phyloP scores from a whole-genome alignment of 345 rosid species.

The Rubroshorea leprosula region DNA sequence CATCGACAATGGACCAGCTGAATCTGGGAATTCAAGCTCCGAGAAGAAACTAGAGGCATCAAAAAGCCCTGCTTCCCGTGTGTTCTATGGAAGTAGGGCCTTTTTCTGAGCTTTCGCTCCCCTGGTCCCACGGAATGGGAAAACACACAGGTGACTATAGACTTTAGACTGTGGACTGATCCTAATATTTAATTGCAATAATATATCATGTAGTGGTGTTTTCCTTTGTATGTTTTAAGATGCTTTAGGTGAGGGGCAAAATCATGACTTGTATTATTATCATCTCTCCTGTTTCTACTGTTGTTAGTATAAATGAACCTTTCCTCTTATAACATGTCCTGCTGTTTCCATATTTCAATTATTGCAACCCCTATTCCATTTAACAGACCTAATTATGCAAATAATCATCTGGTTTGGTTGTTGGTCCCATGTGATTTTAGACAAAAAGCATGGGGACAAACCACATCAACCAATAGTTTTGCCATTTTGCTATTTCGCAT shows the following conservation, averaged over 20 bases:
- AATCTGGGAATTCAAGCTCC: conserved; percentile 80
- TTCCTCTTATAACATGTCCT: conserved; percentile 14
- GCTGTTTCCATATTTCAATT: conserved; percentile 24
- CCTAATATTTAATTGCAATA: conserved; percentile 52
- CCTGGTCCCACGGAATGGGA: conserved; percentile 31
- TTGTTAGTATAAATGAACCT: conserved; percentile 41
- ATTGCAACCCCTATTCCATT: conserved; percentile 27
- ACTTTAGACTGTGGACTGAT: conserved; percentile 72
- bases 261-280: conserved; percentile 42
- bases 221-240: conserved; percentile 47
- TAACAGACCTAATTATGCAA: conserved; percentile 27
- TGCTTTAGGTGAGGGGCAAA: conserved; percentile 34
- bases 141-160: conserved; percentile 67
- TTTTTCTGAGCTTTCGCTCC: conserved; percentile 64
- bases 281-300: conserved; percentile 32
- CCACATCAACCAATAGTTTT: conserved; percentile 28
- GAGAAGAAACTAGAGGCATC: conserved; percentile 66
- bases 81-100: conserved; percentile 96
- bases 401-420: conserved; percentile 16
- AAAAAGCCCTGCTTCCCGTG: conserved; percentile 74
- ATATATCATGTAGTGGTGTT: conserved; percentile 51
- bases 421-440: conserved; percentile 26
- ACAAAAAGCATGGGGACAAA: conserved; percentile 13
- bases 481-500: conserved; percentile 21
- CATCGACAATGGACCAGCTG: conserved; percentile 58